Percentiles rank a stretch among this genome's conserved stretches.
Conservation (phyloP, 192 early-diverging fungal genomes). For the Rhizophlyctis rosea region DNA sequence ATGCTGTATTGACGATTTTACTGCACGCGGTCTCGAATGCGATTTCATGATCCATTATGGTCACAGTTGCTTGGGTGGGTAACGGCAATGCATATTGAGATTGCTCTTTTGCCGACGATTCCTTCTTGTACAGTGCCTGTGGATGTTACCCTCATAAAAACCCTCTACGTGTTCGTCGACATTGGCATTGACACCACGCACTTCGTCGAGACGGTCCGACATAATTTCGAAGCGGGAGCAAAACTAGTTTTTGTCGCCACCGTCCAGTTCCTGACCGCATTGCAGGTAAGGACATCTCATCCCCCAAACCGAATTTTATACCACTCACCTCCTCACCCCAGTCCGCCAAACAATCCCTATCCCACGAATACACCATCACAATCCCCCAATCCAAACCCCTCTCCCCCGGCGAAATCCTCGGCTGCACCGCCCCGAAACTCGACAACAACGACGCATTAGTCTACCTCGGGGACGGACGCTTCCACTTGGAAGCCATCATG, state of each 20-base stretch:
- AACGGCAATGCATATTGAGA: neutral
- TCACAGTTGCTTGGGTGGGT: conserved; percentile 85
- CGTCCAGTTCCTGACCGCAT: conserved; percentile 89
- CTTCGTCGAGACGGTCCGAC: conserved; percentile 83
- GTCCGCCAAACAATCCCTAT: conserved; percentile 56
- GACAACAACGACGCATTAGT: conserved; percentile 71
- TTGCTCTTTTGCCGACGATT: too few species aligned
- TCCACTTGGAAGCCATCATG: conserved; percentile 99
- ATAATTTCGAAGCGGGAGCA: conserved; percentile 76
- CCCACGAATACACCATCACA: conserved; percentile 60
- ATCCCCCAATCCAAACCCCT: conserved; percentile 94
- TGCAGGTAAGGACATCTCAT: conserved; percentile 52
- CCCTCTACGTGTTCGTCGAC: conserved; percentile 98
- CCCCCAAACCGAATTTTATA: neutral
- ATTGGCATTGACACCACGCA: conserved; percentile 92
- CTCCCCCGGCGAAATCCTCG: conserved; percentile 92
- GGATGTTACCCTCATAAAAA: conserved; percentile 89
- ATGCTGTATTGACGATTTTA: conserved; percentile 98
- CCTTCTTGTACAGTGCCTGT: conserved; percentile 75
- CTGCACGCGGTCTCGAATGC: conserved; percentile 85
- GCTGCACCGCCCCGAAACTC: conserved; percentile 90
- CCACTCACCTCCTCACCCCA: conserved; percentile 13
- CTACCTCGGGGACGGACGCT: conserved; percentile 87
- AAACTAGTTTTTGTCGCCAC: conserved; percentile 81
- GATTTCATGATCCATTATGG: conserved; percentile 99